Evolutionary conservation across 495 filamentous ascomycete genomes (phyloP), one percentile per base, ranked within the genome.

Genomic region (Pyrenula massariospora): DNA sequence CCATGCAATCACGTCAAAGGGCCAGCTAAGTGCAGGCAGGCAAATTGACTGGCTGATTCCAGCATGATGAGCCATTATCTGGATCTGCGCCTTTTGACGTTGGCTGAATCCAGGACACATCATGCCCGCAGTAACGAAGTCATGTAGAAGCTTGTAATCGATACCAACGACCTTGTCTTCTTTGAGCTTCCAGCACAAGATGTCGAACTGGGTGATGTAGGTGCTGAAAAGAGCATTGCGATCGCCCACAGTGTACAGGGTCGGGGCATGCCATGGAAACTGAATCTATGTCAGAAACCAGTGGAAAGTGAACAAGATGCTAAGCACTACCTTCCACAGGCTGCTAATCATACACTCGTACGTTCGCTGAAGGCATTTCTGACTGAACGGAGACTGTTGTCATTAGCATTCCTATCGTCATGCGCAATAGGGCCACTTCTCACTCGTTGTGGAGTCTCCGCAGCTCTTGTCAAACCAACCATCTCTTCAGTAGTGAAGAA

Each of bases 271-370:
- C 88, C 88, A 93, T 0, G 88, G 88, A 59, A 77, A 85, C 80
- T 83, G 52, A 36, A 19, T 23, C 15, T 42, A 55, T 11, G 52
- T 54, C 24, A 52, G 52, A 47, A 12, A 54, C 60, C 25, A 55
- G 24, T 48, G 56, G 54, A 58, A 60, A 47, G 21, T 50, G 52
- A 24, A 48, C 12, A 22, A 47, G 2, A 31, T 64, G 56, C 8
- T 42, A 42, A 5, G 5, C 31, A 15, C n/a, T 60, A 85, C 74
- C 74, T 91, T 93, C 62, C 79, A 78, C 53, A 93, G 70, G 0
- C 83, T 88, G 59, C 81, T 87, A 59, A 89, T 86, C 63, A 88
- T 76, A 47, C 77, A 84, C 70, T 93, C 88, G 59, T 81, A 91
- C 10, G 83, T 78, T 1, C 88, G 84, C 68, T 90, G 83, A 3